A percentile compares a stretch with the other conserved stretches of the same genome.
phyloP scores from a whole-genome alignment of 768 basidiomycete species.

The Lentinula detonsa region DNA sequence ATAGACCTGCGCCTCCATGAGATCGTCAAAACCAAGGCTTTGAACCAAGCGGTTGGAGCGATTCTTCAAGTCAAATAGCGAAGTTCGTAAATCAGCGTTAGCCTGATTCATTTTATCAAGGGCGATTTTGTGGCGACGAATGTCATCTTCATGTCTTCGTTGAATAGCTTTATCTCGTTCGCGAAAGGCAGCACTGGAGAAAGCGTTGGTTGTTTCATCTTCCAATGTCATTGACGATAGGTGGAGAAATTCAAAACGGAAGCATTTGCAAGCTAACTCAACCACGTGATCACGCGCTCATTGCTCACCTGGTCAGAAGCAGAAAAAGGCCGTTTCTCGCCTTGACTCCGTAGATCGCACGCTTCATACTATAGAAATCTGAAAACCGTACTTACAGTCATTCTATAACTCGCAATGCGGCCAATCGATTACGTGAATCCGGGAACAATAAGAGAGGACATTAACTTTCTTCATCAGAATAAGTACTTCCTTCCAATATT shows the following conservation, averaged over 20 bases:
- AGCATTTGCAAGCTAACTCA: too few species aligned
- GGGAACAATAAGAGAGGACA: too few species aligned
- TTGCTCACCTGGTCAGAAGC: too few species aligned
- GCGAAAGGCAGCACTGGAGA: slow-evolving; percentile 22
- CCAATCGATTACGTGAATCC: too few species aligned
- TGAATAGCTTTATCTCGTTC: slow-evolving; percentile 31
- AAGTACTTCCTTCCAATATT: background rate
- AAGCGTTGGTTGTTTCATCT: background rate
- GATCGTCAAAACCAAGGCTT: slow-evolving; percentile 36
- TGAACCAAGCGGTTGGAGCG: slow-evolving; percentile 31
- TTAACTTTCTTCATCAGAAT: background rate
- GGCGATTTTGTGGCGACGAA: slow-evolving; percentile 22
- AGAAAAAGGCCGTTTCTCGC: too few species aligned
- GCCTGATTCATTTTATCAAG: slow-evolving; percentile 24
- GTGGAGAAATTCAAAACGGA: too few species aligned
- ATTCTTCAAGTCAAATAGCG: slow-evolving; percentile 31
- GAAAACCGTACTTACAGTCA: too few species aligned
- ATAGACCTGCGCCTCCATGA: slow-evolving; percentile 35
- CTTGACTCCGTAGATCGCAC: too few species aligned
- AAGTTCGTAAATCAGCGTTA: slow-evolving; percentile 28
- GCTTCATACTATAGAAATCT: too few species aligned
- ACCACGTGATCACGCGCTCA: too few species aligned
- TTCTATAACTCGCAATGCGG: too few species aligned
- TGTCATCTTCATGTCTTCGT: slow-evolving; percentile 27
- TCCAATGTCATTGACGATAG: background rate